These are phyloP conservation scores for Epichloe elymi DNA, from an alignment of 2,329 filamentous ascomycete species.

Conservation along the genomic window DNA sequence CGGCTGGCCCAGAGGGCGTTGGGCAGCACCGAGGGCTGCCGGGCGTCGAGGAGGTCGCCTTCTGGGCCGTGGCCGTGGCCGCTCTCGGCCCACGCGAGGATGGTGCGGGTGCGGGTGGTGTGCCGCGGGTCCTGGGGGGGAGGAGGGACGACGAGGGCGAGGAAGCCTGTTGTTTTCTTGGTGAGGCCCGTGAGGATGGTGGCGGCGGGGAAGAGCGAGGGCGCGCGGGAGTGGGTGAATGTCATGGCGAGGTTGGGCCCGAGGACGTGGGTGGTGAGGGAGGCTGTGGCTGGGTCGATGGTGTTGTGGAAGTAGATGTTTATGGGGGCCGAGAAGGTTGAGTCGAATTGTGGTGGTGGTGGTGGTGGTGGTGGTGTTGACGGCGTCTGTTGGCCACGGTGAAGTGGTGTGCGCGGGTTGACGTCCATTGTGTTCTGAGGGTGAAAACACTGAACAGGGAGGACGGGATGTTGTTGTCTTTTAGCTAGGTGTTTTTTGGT, in stretches of 20 bases:
- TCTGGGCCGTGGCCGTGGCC: slow-evolving; percentile 17
- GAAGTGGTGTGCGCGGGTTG: not conserved
- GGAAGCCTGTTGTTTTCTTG: slow-evolving; percentile 21
- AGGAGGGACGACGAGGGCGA: slow-evolving; percentile 14
- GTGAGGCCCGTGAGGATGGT: slow-evolving; percentile 9
- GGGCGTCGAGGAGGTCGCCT: slow-evolving; percentile 18
- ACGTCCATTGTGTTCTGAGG: not conserved
- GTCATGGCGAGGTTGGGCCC: slow-evolving; percentile 19
- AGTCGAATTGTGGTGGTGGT: slow-evolving; percentile 10
- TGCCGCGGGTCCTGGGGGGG: too few species aligned
- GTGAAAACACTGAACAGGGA: too few species aligned
- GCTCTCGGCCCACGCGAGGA: slow-evolving; percentile 21
- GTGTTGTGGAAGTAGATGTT: slow-evolving; percentile 21
- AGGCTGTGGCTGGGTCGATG: slow-evolving; percentile 12
- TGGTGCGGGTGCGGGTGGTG: slow-evolving; percentile 9
- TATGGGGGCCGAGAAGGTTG: slow-evolving; percentile 7
- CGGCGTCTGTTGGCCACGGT: not conserved
- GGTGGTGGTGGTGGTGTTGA: not conserved
- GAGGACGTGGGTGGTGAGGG: slow-evolving; percentile 18
- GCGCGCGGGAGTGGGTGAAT: slow-evolving; percentile 17
- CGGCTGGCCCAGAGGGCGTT: slow-evolving; percentile 20
- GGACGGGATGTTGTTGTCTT: too few species aligned
- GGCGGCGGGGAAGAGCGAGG: not conserved
- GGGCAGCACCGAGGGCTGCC: slow-evolving; percentile 11
- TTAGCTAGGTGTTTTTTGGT: too few species aligned